Evolutionary conservation across 1,139 yeast genomes (phyloP).

Genomic region (Pichia sp.): DNA sequence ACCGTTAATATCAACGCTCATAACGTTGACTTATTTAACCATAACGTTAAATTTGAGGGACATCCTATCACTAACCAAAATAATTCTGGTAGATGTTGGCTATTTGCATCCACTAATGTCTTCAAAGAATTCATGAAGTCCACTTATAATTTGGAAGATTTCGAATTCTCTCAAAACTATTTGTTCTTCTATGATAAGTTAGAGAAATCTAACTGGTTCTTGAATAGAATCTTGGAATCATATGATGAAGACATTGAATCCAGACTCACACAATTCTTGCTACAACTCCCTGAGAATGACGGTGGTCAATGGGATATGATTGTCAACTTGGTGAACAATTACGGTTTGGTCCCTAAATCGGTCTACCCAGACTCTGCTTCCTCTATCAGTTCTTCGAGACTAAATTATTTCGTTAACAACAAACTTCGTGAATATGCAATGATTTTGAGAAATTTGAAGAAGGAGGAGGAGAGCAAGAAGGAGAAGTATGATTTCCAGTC

Average conservation of each 20-base stretch:
- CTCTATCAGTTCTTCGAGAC: conserved; percentile 38
- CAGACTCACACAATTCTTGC: conserved; percentile 42
- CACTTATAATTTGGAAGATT: conserved; percentile 43
- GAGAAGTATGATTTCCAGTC: conserved; percentile 9
- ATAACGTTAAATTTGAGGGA: conserved; percentile 47
- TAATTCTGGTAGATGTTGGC: conserved; percentile 61
- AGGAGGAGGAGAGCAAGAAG: conserved; percentile 22
- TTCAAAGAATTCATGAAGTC: conserved; percentile 49
- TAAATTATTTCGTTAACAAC: conserved; percentile 48
- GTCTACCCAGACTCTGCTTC: conserved; percentile 57
- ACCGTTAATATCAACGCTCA: conserved; percentile 31
- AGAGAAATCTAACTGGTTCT: conserved; percentile 53
- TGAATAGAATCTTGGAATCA: conserved; percentile 52
- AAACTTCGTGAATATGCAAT: conserved; percentile 57
- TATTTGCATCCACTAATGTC: conserved; percentile 59
- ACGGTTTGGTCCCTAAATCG: conserved; percentile 57
- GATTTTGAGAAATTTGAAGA: conserved; percentile 40
- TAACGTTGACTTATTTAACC: conserved; percentile 44
- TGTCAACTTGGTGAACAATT: conserved; percentile 51
- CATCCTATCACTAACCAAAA: conserved; percentile 54
- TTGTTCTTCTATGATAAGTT: conserved; percentile 50
- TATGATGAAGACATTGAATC: conserved; percentile 49
- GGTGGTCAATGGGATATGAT: conserved; percentile 77
- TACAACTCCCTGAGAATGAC: conserved; percentile 49
- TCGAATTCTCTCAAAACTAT: conserved; percentile 54